A percentile compares a stretch with the other conserved stretches of the same genome.
phyloP scores from a whole-genome alignment of 352 stramenopile species.

The Pythium oligandrum region DNA sequence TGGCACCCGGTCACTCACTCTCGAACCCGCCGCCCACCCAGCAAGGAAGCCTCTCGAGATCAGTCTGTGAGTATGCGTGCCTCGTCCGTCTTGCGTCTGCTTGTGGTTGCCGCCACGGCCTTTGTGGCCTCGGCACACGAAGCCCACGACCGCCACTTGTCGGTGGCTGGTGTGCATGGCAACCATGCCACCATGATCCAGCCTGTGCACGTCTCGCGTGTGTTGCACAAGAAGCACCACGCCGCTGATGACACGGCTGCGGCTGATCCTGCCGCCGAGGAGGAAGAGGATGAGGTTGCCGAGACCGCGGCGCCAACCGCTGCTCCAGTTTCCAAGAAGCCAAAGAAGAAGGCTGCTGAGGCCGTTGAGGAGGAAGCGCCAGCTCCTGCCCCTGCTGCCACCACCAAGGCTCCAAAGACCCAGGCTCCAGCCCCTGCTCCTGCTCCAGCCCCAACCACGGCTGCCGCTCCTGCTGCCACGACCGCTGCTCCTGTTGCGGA shows the following conservation, averaged over 20 bases:
- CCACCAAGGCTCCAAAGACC: not conserved
- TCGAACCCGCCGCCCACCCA: too few relatives aligned
- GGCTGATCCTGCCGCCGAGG: slow-evolving; percentile 1
- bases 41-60: too few relatives aligned
- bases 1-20: not conserved
- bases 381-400: slow-evolving; percentile 6
- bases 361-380: slow-evolving; percentile 2
- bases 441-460: not conserved
- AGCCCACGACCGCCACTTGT: slow-evolving; percentile 13
- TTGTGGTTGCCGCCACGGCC: slow-evolving; percentile 45
- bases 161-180: slow-evolving; percentile 3
- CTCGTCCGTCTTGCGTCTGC: slow-evolving; percentile 40
- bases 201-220: slow-evolving; percentile 7
- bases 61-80: slow-evolving; percentile 37
- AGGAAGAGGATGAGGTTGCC: slow-evolving; percentile 5
- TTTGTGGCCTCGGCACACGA: slow-evolving; percentile 30
- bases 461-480: slow-evolving; percentile 1
- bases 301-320: slow-evolving; percentile 2
- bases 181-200: slow-evolving; percentile 4
- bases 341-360: slow-evolving; percentile 16
- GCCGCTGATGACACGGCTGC: not conserved
- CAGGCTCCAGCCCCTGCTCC: slow-evolving; percentile 2
- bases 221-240: slow-evolving; percentile 17
- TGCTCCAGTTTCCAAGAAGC: slow-evolving; percentile 14
- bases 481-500: slow-evolving; percentile 4